Base-by-base conservation (phyloP, 108 stramenopile genomes). In the Conticribra weissflogii region DNA sequence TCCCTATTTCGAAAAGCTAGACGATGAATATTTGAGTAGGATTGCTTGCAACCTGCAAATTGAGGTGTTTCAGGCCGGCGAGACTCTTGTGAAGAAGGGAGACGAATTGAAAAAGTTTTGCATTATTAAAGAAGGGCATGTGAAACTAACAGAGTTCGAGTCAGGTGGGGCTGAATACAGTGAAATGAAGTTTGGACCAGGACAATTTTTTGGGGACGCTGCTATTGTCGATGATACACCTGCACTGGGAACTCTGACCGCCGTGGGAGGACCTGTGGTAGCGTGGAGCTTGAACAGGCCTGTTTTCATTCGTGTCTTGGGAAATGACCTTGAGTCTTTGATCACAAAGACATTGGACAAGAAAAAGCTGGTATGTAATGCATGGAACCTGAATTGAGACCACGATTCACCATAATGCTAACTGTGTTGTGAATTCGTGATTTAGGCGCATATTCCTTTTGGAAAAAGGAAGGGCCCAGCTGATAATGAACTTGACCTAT, bases 101-200 rank as follows among this genome's bases (percentile, higher is more conserved):
- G 90, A 30, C 52, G 71, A 59, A 57, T 30, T 21, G 83, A 74
- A 55, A 31, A 86, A 59, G 46, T 95, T 97, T 63, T 89, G 70
- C 76, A 84, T 95, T 34, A 76, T 95, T 49, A 85, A 90, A 54
- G 57, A 83, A 48, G 96, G 96, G 23, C 70, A 52, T n/a, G 78
- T 86, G 0, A 72, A 79, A 27, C 73, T 75, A 3, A 81, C 72
- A 2, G 81, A 87, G 48, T 68, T 75, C 50, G 36, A 59, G 36
- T 54, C 31, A 5, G 84, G 84, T 45, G 65, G 76, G 58, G 63
- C 79, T 46, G 33, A 59, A 34, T 79, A 73, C 71, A 66, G 67
- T 34, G 84, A 90, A 51, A 29, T 88, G 16, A 52, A 24, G 27
- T 32, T 88, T 45, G 78, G 82, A 16, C 45, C 81, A 5, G 88